Conservation (phyloP, 768 basidiomycete genomes). For the Termitomyces sp. region DNA sequence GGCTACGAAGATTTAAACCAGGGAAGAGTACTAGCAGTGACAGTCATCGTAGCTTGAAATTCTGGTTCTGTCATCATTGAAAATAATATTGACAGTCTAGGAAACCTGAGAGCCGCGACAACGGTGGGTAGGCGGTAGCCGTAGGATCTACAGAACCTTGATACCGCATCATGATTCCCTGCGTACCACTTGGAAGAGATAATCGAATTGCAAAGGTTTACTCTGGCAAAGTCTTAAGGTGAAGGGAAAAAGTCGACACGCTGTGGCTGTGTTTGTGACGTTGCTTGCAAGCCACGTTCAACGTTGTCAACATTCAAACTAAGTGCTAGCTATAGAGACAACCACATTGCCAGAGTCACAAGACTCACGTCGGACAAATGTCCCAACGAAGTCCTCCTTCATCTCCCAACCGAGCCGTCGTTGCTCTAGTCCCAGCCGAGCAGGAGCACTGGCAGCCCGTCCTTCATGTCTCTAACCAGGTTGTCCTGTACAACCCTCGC, state of each 20-base stretch:
- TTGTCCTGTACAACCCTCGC: conserved; percentile 82
- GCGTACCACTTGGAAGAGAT: no score
- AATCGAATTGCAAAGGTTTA: no score
- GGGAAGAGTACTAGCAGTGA: not conserved
- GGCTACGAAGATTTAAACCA: not conserved
- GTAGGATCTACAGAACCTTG: not conserved
- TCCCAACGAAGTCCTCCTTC: conserved; percentile 8
- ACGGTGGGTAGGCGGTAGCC: not conserved
- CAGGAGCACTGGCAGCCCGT: conserved; percentile 66
- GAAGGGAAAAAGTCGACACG: not conserved
- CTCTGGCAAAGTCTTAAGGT: no score
- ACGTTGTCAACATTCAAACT: no score
- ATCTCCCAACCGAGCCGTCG: conserved; percentile 13
- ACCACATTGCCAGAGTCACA: not conserved
- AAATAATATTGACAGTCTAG: no score
- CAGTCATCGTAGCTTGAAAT: not conserved
- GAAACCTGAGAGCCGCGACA: no score
- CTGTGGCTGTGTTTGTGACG: not conserved
- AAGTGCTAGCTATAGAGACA: not conserved
- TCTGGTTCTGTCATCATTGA: no score
- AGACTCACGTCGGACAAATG: not conserved
- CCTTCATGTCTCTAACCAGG: conserved; percentile 76
- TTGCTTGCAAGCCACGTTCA: not conserved
- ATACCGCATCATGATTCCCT: not conserved
- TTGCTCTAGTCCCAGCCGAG: conserved; percentile 15